Evolutionary conservation across 2,329 filamentous ascomycete species (phyloP).

Genomic region (Akanthomyces uredinophilus): DNA sequence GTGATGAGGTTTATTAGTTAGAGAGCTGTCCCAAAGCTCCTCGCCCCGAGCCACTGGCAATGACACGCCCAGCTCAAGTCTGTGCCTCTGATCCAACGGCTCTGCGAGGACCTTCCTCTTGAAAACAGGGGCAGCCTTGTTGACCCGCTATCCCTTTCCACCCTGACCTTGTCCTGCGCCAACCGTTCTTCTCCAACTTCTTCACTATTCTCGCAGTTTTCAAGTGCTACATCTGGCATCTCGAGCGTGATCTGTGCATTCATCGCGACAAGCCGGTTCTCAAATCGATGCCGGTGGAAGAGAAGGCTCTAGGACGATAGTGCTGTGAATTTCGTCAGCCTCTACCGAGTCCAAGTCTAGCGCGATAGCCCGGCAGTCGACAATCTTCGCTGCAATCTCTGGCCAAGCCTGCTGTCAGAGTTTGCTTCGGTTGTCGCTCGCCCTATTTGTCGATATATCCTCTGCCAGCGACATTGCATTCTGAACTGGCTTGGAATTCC

Average conservation of each 20-base stretch:
- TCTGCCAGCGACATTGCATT: neutral
- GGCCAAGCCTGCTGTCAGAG: neutral
- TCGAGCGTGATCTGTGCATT: neutral
- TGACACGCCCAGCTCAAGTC: neutral
- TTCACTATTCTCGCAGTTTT: conserved; percentile 3
- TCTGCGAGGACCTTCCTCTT: neutral
- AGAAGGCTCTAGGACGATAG: neutral
- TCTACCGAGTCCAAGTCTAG: neutral
- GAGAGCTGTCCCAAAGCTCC: neutral
- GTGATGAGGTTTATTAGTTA: neutral
- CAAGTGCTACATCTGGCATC: neutral
- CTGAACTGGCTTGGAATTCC: neutral
- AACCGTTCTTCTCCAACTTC: conserved; percentile 10
- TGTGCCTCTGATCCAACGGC: conserved; percentile 4
- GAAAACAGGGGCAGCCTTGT: conserved; percentile 13
- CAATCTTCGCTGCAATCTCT: neutral
- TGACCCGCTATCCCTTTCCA: conserved; percentile 12
- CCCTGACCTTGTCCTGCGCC: conserved; percentile 12
- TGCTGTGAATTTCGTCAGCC: neutral
- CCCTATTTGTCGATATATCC: neutral
- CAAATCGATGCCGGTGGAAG: neutral
- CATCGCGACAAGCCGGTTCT: neutral
- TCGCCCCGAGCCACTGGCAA: neutral
- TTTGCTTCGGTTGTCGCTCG: neutral
- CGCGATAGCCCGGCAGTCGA: neutral